A percentile compares a stretch with the other conserved stretches of the same genome.
These are phyloP conservation scores for Geotrichum carabidarum DNA, from an alignment of 1,139 yeast species.

Conservation along the genomic window DNA sequence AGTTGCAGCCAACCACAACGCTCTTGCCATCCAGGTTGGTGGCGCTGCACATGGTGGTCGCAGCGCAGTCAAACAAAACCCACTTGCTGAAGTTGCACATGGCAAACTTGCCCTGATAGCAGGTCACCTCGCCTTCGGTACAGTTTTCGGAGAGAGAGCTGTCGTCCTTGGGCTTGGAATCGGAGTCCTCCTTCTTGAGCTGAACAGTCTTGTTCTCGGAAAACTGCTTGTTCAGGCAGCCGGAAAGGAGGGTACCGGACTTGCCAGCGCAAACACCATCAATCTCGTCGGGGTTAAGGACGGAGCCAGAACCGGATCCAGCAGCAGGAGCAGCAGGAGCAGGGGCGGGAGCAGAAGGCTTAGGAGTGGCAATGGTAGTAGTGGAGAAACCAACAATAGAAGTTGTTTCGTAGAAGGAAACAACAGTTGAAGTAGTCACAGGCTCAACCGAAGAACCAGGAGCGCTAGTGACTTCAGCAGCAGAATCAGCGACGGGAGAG, in stretches of 20 bases:
- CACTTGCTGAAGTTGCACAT: constrained; percentile 52
- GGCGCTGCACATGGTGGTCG: constrained; percentile 57
- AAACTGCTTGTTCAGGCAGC: constrained; percentile 16
- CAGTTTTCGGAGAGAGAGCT: constrained; percentile 33
- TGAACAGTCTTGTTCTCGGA: constrained; percentile 8
- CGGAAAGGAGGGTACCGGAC: constrained; percentile 10
- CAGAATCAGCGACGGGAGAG: not conserved
- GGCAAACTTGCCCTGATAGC: constrained; percentile 49
- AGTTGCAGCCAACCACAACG: constrained; percentile 29
- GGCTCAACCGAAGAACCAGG: not conserved
- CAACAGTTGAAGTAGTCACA: not conserved
- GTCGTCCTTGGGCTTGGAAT: constrained; percentile 20
- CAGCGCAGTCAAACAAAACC: constrained; percentile 51
- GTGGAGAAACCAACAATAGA: constrained; percentile 11
- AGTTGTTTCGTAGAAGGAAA: not conserved
- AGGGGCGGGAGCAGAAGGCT: constrained; percentile 22
- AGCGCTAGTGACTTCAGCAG: not conserved
- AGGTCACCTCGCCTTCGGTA: constrained; percentile 47
- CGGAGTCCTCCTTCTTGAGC: constrained; percentile 17
- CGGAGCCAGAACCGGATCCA: constrained; percentile 15
- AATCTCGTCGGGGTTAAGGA: constrained; percentile 10
- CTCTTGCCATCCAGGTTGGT: constrained; percentile 34
- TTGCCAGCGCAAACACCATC: constrained; percentile 16
- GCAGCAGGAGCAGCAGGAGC: constrained; percentile 23
- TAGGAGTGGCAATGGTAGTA: constrained; percentile 20